Conservation (phyloP, 1,284 basidiomycete species). For the Moniliophthora roreri region DNA sequence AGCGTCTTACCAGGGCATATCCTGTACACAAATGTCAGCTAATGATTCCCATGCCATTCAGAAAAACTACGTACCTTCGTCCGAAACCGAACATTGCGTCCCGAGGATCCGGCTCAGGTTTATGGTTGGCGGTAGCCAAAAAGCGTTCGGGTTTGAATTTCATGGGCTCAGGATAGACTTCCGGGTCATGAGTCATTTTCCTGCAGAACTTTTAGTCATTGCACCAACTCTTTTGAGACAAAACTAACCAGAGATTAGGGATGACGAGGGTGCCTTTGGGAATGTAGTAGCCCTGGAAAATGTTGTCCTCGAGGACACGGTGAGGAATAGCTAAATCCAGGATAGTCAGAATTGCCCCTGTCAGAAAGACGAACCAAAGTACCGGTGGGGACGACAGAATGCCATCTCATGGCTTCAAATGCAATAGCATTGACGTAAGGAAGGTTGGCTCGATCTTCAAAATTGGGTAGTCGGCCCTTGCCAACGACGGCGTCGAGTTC, state of each 20-base stretch:
- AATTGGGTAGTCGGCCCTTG: conserved; percentile 30
- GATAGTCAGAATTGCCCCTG: not conserved
- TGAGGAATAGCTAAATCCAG: conserved; percentile 23
- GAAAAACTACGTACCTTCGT: conserved; percentile 19
- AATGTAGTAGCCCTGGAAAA: conserved; percentile 21
- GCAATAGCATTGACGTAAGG: conserved; percentile 36
- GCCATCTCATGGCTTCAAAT: conserved; percentile 30
- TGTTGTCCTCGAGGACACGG: conserved; percentile 23
- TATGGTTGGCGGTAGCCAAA: conserved; percentile 19
- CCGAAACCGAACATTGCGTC: conserved; percentile 30
- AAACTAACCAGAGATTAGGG: conserved; percentile 25
- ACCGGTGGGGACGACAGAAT: conserved; percentile 21
- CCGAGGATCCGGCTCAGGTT: conserved; percentile 22
- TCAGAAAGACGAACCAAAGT: not conserved
- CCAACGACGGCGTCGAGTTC: conserved; percentile 38
- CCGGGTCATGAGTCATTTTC: conserved; percentile 30
- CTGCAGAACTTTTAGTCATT: conserved; percentile 14
- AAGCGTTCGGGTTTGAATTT: conserved; percentile 30
- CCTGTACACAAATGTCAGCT: conserved; percentile 7
- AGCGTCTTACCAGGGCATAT: conserved; percentile 22
- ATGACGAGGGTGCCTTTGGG: conserved; percentile 27
- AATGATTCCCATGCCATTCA: too few relatives aligned
- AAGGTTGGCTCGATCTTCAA: conserved; percentile 28
- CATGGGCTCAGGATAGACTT: conserved; percentile 27
- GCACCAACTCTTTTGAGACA: not conserved